Conservation (phyloP, 2,329 filamentous ascomycete species). For the Fusarium bulbicola region DNA sequence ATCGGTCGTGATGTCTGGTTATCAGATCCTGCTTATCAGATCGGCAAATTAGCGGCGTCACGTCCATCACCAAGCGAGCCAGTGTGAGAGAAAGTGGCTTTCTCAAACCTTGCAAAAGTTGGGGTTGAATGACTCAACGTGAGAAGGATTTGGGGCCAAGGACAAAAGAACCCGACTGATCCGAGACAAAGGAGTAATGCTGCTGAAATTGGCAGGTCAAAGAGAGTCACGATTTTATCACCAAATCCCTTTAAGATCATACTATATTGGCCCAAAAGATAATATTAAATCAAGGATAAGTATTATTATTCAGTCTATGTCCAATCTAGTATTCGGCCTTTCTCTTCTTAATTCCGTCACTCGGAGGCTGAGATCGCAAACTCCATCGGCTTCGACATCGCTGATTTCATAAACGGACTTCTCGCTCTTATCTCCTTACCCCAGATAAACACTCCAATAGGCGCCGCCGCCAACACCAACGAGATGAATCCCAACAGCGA, state of each 20-base stretch:
- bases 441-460: conserved; percentile 23
- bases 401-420: conserved; percentile 28
- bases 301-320: too few species aligned
- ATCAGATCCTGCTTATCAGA: conserved; percentile 24
- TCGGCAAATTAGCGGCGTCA: background rate
- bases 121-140: background rate
- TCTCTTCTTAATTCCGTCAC: accelerated
- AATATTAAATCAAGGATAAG: too few species aligned
- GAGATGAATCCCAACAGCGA: conserved; percentile 20
- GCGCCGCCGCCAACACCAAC: conserved; percentile 12
- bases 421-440: conserved; percentile 21
- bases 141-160: background rate
- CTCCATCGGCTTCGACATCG: conserved; percentile 15
- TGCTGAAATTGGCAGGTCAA: background rate
- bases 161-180: background rate
- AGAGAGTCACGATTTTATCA: background rate
- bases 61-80: background rate
- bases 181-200: background rate
- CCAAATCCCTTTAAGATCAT: accelerated
- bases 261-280: accelerated
- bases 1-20: conserved; percentile 11
- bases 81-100: background rate
- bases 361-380: background rate
- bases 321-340: too few species aligned
- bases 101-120: background rate